These are phyloP conservation scores for Colletotrichum chlorophyti DNA, from an alignment of 2,329 filamentous ascomycete genomes.

Conservation along the genomic window DNA sequence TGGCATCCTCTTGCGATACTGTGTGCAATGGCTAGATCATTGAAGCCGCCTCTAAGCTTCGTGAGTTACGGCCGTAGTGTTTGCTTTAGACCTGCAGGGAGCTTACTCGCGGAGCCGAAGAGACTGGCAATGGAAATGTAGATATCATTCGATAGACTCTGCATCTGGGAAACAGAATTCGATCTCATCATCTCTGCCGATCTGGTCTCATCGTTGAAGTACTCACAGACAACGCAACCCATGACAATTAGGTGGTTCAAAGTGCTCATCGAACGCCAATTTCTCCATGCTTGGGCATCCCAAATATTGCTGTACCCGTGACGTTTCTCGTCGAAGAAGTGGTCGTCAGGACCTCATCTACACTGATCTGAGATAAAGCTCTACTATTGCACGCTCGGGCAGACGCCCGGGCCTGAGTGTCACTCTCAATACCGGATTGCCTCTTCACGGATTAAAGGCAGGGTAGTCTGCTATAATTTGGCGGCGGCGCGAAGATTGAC, in stretches of 20 bases:
- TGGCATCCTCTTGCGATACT: conserved; percentile 27
- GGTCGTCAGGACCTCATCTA: not conserved
- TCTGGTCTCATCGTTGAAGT: not conserved
- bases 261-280: conserved; percentile 31
- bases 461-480: conserved; percentile 22
- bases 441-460: too few relatives aligned
- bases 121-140: conserved; percentile 3
- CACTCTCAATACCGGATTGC: conserved; percentile 3
- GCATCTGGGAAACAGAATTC: not conserved
- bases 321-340: conserved; percentile 19
- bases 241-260: conserved; percentile 28
- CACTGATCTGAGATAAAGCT: not conserved
- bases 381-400: not conserved
- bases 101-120: not conserved
- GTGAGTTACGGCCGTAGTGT: not conserved
- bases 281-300: conserved; percentile 33
- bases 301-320: conserved; percentile 29
- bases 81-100: not conserved
- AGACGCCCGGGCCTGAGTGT: not conserved
- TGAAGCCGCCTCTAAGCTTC: not conserved
- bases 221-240: not conserved
- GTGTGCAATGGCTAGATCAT: conserved; percentile 30
- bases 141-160: not conserved
- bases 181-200: not conserved
- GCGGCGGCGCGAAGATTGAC: conserved; percentile 31